Base-by-base conservation (phyloP, 192 early-diverging fungal species). In the Backusella circina region DNA sequence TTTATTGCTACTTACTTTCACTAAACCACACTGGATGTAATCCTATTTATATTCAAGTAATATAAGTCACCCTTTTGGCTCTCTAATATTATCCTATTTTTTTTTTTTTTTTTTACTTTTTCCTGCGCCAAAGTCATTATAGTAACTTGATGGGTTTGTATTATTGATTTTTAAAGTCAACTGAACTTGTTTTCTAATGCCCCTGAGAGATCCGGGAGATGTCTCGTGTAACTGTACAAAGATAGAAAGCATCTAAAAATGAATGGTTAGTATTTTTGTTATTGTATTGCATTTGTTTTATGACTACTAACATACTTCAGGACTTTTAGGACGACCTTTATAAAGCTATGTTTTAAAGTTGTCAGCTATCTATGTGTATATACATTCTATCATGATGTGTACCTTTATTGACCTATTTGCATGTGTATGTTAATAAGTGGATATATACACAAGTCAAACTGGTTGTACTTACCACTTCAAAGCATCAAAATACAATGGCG, bases 21-120 rank as follows among this genome's bases (percentile, higher is more conserved):
- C 36, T 67, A 50, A 67, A 75, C 73, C 73, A 75, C 23, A 75
- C 73, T 4, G 73, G 73, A 21, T 75, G 64, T 26, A 67, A 67
- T 35, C 66, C 66, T 67, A 21, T 21, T 0, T 41, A 10, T 41
- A 15, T 41, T 16, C 13, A 38, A 67, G n/a, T 33, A 18, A n/a
- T 18, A 30, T 66, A 32, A 30, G 8, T 0, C 26, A 28, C 0
- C 4, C 2, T 66, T 18, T 26, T n/a, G n/a, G n/a, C n/a, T n/a
- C n/a, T 57, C 23, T 26, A 26, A 15, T 44, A 15, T 7, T 44
- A 12, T 44, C 15, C 0, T 57, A 26, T 28, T 66, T 5, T 15
- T 32, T 3, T 65, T 13, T 13, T 0, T 65, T 10, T 30, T 30
- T 15, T 2, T 35, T 35, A 67, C 65, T 67, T 67, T 67, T 67